Conservation (phyloP, 345 rosid genomes). For the Stellera chamaejasme region DNA sequence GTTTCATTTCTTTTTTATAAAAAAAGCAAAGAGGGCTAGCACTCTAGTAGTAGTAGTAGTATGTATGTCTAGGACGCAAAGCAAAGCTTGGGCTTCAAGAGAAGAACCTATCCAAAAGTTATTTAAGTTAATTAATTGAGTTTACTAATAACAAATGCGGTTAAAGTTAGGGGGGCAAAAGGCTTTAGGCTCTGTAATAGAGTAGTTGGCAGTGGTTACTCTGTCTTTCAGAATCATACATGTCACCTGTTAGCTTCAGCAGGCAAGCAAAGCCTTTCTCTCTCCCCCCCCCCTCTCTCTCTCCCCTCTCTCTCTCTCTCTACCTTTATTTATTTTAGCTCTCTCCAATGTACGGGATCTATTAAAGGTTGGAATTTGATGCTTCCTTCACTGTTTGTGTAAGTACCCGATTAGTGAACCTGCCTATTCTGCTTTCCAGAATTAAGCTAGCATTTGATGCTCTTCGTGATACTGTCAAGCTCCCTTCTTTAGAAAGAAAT, state of each 20-base stretch:
- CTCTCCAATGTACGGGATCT: constrained; percentile 23
- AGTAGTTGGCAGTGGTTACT: constrained; percentile 61
- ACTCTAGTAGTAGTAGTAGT: constrained; percentile 1
- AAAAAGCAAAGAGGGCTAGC: background rate
- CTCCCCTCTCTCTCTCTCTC: constrained; percentile 18
- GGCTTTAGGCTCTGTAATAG: constrained; percentile 46
- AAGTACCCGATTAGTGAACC: constrained; percentile 36
- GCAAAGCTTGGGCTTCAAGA: constrained; percentile 67
- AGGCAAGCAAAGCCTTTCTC: constrained; percentile 26
- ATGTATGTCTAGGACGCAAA: constrained; percentile 36
- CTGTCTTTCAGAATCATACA: constrained; percentile 47
- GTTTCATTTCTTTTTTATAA: too few relatives aligned
- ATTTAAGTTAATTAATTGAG: constrained; percentile 3
- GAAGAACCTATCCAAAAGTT: constrained; percentile 49
- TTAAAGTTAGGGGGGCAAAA: constrained; percentile 12
- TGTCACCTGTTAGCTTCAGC: constrained; percentile 47
- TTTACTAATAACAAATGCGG: background rate
- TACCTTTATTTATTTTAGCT: constrained; percentile 13
- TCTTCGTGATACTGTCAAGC: constrained; percentile 23
- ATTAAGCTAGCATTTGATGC: constrained; percentile 64
- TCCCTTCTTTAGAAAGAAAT: constrained; percentile 24
- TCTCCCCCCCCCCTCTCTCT: too few relatives aligned
- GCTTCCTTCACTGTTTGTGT: constrained; percentile 42
- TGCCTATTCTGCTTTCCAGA: constrained; percentile 24
- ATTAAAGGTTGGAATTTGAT: constrained; percentile 59